Percentiles rank a stretch among this genome's conserved stretches.
Conservation (phyloP, 1,284 basidiomycete genomes). For the Pterula multifida region DNA sequence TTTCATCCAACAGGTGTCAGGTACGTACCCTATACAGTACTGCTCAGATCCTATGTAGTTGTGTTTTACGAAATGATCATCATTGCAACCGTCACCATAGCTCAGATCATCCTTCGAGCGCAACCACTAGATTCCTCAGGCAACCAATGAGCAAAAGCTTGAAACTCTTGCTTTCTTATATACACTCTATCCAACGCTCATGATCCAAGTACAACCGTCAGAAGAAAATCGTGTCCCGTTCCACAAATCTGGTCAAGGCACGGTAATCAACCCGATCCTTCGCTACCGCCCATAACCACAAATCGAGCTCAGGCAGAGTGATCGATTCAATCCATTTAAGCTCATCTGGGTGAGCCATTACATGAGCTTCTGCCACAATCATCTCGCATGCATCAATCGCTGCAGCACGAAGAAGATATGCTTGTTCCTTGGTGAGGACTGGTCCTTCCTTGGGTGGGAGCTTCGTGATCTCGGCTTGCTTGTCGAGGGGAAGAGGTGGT, state of each 20-base stretch:
- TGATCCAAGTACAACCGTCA: too few species aligned
- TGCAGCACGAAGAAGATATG: conserved; percentile 70
- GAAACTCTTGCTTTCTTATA: too few species aligned
- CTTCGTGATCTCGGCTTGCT: conserved; percentile 9
- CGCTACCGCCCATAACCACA: conserved; percentile 68
- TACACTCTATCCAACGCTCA: too few species aligned
- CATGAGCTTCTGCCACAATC: conserved; percentile 44
- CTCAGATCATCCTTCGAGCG: too few species aligned
- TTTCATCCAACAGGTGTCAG: too few species aligned
- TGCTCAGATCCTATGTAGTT: too few species aligned
- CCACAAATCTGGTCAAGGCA: conserved; percentile 47
- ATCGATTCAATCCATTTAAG: conserved; percentile 44
- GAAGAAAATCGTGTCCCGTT: conserved; percentile 53
- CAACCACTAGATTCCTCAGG: too few species aligned
- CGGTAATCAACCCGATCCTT: conserved; percentile 65
- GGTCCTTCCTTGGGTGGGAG: conserved; percentile 47
- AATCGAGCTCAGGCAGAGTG: conserved; percentile 48
- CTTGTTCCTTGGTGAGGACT: conserved; percentile 43
- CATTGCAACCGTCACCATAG: too few species aligned
- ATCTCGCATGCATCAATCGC: conserved; percentile 66
- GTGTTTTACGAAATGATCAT: too few species aligned
- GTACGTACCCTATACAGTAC: too few species aligned
- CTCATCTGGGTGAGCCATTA: conserved; percentile 22
- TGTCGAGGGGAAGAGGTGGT: conserved; percentile 1
- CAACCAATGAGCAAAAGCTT: too few species aligned